phyloP scores from a whole-genome alignment of 306 rosid species.

The Vicia sativa region DNA sequence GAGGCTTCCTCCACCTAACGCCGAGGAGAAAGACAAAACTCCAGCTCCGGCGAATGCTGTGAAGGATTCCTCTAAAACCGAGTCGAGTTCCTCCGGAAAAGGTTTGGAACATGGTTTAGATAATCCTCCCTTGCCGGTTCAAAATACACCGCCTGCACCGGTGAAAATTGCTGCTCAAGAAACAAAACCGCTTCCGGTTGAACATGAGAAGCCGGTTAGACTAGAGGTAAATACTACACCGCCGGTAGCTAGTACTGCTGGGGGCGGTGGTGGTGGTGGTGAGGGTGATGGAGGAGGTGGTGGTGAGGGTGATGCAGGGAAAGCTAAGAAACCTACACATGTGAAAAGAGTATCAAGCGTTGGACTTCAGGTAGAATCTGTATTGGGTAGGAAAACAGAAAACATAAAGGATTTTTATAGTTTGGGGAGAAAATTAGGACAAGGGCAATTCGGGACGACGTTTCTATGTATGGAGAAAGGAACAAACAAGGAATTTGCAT shows the following conservation, averaged over 20 bases:
- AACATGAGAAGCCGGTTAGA: slow-evolving; percentile 22
- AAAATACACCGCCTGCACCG: slow-evolving; percentile 66
- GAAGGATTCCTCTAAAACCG: slow-evolving; percentile 35
- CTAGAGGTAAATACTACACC: slow-evolving; percentile 35
- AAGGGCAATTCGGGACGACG: slow-evolving; percentile 94
- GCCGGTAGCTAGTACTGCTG: background rate
- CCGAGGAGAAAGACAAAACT: slow-evolving; percentile 38
- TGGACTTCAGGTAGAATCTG: slow-evolving; percentile 77
- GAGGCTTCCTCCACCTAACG: slow-evolving; percentile 59
- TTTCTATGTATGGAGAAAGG: slow-evolving; percentile 68
- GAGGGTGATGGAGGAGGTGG: slow-evolving; percentile 5
- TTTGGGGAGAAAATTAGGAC: slow-evolving; percentile 86
- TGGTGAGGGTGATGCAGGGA: slow-evolving; percentile 37
- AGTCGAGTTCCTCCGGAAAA: background rate
- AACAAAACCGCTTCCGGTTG: slow-evolving; percentile 38
- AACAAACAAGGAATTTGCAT: slow-evolving; percentile 63
- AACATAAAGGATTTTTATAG: slow-evolving; percentile 71
- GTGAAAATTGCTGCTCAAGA: slow-evolving; percentile 51
- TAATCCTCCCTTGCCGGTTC: slow-evolving; percentile 47
- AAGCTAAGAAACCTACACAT: slow-evolving; percentile 60
- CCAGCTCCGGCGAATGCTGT: background rate
- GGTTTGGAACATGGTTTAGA: background rate
- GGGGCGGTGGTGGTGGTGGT: slow-evolving; percentile 31
- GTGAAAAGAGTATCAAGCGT: slow-evolving; percentile 63
- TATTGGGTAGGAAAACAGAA: slow-evolving; percentile 70